Evolutionary conservation across 1,284 basidiomycete species (phyloP).

Genomic region (Cutaneotrichosporon sp.): DNA sequence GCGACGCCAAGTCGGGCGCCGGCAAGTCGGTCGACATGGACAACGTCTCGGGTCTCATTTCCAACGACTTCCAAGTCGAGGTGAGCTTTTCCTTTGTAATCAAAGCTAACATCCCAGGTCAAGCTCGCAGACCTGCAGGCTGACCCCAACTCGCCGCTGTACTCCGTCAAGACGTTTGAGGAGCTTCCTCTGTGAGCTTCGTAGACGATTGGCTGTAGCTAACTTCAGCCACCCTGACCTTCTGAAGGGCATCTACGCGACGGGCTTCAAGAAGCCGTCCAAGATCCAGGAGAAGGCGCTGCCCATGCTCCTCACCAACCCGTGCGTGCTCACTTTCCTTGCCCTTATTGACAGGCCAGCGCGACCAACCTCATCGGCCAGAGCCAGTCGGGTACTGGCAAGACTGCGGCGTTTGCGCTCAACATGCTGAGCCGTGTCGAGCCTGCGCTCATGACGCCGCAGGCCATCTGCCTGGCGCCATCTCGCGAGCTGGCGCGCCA

Average conservation of each 20-base stretch:
- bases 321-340: conserved; percentile 55
- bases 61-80: conserved; percentile 43
- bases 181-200: conserved; percentile 75
- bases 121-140: conserved; percentile 95
- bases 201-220: conserved; percentile 3
- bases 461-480: conserved; percentile 90
- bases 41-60: conserved; percentile 28
- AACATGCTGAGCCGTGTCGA: conserved; percentile 96
- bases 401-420: conserved; percentile 96
- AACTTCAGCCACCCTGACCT: conserved; percentile 72
- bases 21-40: conserved; percentile 3
- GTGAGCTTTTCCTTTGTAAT: conserved; percentile 15
- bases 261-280: conserved; percentile 96
- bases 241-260: conserved; percentile 91
- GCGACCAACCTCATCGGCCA: conserved; percentile 98
- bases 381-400: conserved; percentile 98
- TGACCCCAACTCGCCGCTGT: conserved; percentile 92
- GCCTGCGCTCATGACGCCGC: conserved; percentile 73
- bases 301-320: conserved; percentile 83
- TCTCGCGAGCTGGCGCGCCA: conserved; percentile 96
- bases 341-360: conserved; percentile 49
- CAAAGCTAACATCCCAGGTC: conserved; percentile 56
- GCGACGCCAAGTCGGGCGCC: not conserved
- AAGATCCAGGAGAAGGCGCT: conserved; percentile 98
- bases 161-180: conserved; percentile 90